phyloP scores from a whole-genome alignment of 371 early-diverging fungal genomes.

The Haplosporangium sp. region DNA sequence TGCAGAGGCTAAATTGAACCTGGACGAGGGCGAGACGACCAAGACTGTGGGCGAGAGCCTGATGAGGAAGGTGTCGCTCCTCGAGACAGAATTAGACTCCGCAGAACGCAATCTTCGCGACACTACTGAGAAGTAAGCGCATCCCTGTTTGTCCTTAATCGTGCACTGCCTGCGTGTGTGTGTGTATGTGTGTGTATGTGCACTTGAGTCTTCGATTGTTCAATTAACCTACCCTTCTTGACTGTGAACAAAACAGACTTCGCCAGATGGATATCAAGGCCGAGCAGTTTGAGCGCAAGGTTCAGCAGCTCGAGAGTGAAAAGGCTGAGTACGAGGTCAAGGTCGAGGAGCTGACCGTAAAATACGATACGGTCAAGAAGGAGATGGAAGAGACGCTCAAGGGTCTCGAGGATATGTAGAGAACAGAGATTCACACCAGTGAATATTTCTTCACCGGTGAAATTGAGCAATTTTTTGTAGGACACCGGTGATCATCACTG shows the following conservation, averaged over 20 bases:
- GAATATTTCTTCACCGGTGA: too few species aligned
- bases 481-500: background rate
- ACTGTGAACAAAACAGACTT: constrained; percentile 57
- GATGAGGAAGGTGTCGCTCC: constrained; percentile 64
- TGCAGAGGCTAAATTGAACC: constrained; percentile 61
- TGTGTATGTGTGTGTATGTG: background rate
- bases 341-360: constrained; percentile 68
- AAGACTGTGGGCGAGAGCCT: constrained; percentile 72
- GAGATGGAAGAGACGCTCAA: constrained; percentile 79
- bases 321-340: constrained; percentile 65
- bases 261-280: constrained; percentile 77
- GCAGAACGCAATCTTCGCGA: constrained; percentile 69
- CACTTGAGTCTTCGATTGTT: too few species aligned
- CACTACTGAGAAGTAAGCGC: constrained; percentile 69
- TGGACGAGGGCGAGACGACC: constrained; percentile 67
- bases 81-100: constrained; percentile 75
- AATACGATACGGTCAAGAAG: constrained; percentile 66
- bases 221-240: background rate
- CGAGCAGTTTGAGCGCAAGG: constrained; percentile 76
- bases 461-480: background rate
- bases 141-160: background rate
- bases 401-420: constrained; percentile 74
- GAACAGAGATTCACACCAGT: too few species aligned
- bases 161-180: background rate
- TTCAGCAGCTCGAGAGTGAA: constrained; percentile 69